Conservation (phyloP, 2,329 filamentous ascomycete species). For the Colletotrichum paranaense region DNA sequence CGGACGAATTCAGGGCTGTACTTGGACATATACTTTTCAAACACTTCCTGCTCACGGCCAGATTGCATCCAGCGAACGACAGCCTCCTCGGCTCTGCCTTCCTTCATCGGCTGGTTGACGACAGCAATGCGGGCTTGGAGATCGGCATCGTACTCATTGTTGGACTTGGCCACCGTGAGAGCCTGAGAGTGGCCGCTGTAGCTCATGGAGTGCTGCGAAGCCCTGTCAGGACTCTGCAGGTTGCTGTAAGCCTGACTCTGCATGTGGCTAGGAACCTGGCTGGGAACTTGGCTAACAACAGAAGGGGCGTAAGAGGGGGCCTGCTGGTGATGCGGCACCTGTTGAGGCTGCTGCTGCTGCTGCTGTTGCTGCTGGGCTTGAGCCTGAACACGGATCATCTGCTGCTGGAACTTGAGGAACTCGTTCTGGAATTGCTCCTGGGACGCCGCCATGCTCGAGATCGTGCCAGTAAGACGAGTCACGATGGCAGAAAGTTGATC, state of each 20-base stretch:
- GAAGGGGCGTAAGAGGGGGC: constrained; percentile 29
- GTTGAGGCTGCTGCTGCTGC: constrained; percentile 27
- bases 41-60: constrained; percentile 71
- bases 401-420: constrained; percentile 67
- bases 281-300: constrained; percentile 30
- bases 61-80: constrained; percentile 76
- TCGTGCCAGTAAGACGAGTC: constrained; percentile 73
- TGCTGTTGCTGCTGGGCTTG: constrained; percentile 39
- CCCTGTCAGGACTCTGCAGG: constrained; percentile 36
- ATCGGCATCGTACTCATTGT: constrained; percentile 55
- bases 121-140: constrained; percentile 64
- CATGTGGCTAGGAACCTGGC: constrained; percentile 21
- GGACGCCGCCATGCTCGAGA: constrained; percentile 75
- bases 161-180: constrained; percentile 28
- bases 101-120: constrained; percentile 72
- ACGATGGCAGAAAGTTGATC: constrained; percentile 77
- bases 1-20: constrained; percentile 64
- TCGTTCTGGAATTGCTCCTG: constrained; percentile 77
- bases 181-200: constrained; percentile 35
- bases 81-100: constrained; percentile 70
- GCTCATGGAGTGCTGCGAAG: constrained; percentile 32
- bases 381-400: constrained; percentile 56
- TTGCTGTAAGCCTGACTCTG: constrained; percentile 40
- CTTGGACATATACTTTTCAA: constrained; percentile 64
- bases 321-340: constrained; percentile 28